Evolutionary conservation across 2,329 filamentous ascomycete species (phyloP), one percentile per base, ranked within the genome.

Genomic region (Alternaria arborescens): DNA sequence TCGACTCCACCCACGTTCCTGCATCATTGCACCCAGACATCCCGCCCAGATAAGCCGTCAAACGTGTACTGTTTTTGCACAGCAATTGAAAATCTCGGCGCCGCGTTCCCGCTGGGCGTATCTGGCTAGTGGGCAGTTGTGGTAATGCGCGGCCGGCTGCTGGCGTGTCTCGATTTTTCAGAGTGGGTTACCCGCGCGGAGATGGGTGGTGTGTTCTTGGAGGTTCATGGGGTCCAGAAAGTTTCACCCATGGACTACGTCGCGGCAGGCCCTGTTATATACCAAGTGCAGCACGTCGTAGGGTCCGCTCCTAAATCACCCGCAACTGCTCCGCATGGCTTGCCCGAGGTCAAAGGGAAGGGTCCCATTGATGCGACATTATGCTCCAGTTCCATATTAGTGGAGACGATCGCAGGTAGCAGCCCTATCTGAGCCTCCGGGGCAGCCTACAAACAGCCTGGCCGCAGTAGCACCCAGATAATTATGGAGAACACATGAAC

Each of bases 11-110:
- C 70, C 70, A 71, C 67, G 69, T 65, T 65, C 59, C 55, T 46
- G 59, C 65, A 59, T 62, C 68, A 66, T 63, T 60, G 65, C 60
- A 44, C 57, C 66, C 54, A 60, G 62, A 53, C 68, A 70, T 65
- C 53, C 62, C 64, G 62, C 71, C 57, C 67, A 63, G 72, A 73
- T 72, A 74, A 72, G 71, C 64, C 66, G 65, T 53, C 64, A 60
- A 56, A 59, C 60, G 52, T 57, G 48, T 20, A 50, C 61, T 67
- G 61, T 64, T 62, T 65, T 62, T 60, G 47, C 67, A 70, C 52
- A 62, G 44, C 60, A 43, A 66, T 70, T 71, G 63, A 60, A 71
- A 74, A 71, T 69, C 69, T 66, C 65, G 38, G 64, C 59, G 61
- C 61, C 55, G 47, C 62, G 61, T 57, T 58, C 43, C 55, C 61